Evolutionary conservation across 192 early-diverging fungal genomes (phyloP).

Genomic region (Funneliformis mosseae): DNA sequence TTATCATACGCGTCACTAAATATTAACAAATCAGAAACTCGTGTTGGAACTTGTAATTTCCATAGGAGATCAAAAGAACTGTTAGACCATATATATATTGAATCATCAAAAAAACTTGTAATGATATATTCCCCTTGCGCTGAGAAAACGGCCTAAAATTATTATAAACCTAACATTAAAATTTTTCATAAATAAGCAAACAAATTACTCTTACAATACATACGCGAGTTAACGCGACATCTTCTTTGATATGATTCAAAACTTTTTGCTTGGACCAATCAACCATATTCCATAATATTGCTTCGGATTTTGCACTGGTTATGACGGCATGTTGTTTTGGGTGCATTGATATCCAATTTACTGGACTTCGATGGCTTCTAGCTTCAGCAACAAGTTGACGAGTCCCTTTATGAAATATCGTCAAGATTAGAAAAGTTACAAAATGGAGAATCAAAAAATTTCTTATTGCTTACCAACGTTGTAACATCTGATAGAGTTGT

Average conservation of each 20-base stretch:
- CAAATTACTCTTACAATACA: neutral
- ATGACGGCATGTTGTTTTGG: conserved; percentile 16
- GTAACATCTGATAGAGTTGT: conserved; percentile 31
- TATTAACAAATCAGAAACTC: neutral
- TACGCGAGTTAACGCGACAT: conserved; percentile 13
- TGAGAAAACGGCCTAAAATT: conserved; percentile 14
- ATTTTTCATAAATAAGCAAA: too few species aligned
- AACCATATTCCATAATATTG: conserved; percentile 28
- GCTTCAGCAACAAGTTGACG: conserved; percentile 27
- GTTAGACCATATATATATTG: conserved; percentile 24
- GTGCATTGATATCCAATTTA: conserved; percentile 29
- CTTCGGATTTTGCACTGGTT: conserved; percentile 26
- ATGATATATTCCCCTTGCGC: conserved; percentile 26
- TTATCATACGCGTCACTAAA: neutral
- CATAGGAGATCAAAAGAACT: conserved; percentile 19
- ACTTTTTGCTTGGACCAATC: conserved; percentile 26
- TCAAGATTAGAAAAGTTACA: neutral
- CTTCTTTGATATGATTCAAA: neutral
- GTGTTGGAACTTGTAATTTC: conserved; percentile 1
- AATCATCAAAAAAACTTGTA: conserved; percentile 20
- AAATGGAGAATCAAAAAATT: neutral
- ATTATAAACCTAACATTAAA: neutral
- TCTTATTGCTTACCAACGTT: conserved; percentile 24
- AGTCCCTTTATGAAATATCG: conserved; percentile 23
- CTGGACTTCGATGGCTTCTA: conserved; percentile 19